A percentile compares a stretch with the other conserved stretches of the same genome.
These are phyloP conservation scores for Suillus paluster DNA, from an alignment of 768 basidiomycete species.

Conservation along the genomic window DNA sequence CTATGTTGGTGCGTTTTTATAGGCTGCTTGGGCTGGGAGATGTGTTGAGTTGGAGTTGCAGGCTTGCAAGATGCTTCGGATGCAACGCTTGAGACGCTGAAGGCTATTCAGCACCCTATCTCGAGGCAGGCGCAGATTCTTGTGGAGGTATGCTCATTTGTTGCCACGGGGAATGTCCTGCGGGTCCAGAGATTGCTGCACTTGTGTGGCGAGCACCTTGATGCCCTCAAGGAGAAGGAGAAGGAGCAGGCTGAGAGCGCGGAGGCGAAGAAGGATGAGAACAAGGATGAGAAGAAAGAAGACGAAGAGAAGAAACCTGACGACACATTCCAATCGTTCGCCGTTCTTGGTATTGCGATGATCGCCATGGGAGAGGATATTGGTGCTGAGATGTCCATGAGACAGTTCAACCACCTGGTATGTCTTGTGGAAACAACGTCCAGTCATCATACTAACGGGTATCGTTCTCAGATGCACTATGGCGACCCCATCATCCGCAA, in stretches of 20 bases:
- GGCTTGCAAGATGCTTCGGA: conserved; percentile 93
- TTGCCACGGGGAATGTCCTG: conserved; percentile 93
- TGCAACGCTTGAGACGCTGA: conserved; percentile 90
- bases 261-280: conserved; percentile 34
- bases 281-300: conserved; percentile 53
- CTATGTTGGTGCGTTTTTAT: conserved; percentile 72
- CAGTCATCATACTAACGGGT: conserved; percentile 19
- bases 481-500: conserved; percentile 93
- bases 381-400: conserved; percentile 95
- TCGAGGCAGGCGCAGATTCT: conserved; percentile 90
- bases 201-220: conserved; percentile 91
- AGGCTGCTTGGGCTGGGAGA: neutral
- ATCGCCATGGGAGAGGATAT: conserved; percentile 99
- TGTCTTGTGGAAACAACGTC: conserved; percentile 27
- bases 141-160: conserved; percentile 92
- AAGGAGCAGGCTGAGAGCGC: conserved; percentile 40
- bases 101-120: conserved; percentile 91
- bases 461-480: conserved; percentile 87
- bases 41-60: conserved; percentile 36
- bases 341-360: conserved; percentile 90
- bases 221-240: conserved; percentile 44
- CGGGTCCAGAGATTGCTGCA: conserved; percentile 93
- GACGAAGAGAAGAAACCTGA: conserved; percentile 53
- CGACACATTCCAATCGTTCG: conserved; percentile 89
- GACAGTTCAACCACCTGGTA: conserved; percentile 97